Conservation (phyloP, 2,329 filamentous ascomycete species). For the Verticillium dahliae region DNA sequence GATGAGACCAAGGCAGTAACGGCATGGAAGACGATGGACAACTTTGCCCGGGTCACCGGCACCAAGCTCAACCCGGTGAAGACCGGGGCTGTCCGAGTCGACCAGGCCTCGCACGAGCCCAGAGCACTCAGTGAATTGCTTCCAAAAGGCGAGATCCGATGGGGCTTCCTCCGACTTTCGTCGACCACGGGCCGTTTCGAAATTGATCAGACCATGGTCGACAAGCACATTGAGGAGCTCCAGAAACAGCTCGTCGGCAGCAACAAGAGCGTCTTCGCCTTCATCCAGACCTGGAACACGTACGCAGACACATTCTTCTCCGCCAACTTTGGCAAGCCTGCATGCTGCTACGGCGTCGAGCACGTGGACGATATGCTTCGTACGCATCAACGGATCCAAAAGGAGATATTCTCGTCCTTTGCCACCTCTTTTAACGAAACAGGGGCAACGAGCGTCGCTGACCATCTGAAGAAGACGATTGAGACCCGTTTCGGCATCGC, state of each 20-base stretch:
- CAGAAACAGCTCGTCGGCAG: slow-evolving; percentile 47
- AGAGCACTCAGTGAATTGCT: slow-evolving; percentile 25
- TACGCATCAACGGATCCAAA: slow-evolving; percentile 42
- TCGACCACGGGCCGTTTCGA: slow-evolving; percentile 45
- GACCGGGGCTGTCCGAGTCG: slow-evolving; percentile 39
- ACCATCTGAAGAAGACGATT: slow-evolving; percentile 49
- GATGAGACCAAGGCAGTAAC: slow-evolving; percentile 43
- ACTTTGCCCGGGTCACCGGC: slow-evolving; percentile 49
- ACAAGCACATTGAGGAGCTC: slow-evolving; percentile 53
- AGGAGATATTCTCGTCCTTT: slow-evolving; percentile 34
- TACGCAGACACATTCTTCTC: slow-evolving; percentile 46
- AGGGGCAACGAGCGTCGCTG: slow-evolving; percentile 35
- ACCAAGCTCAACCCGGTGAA: slow-evolving; percentile 47
- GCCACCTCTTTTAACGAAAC: slow-evolving; percentile 13
- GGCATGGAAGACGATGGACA: slow-evolving; percentile 52
- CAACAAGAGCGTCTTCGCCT: slow-evolving; percentile 41
- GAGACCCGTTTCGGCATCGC: slow-evolving; percentile 40
- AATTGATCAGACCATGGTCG: slow-evolving; percentile 53
- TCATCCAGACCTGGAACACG: slow-evolving; percentile 43
- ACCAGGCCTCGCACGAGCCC: slow-evolving; percentile 11
- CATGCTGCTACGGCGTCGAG: slow-evolving; percentile 43
- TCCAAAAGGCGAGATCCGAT: slow-evolving; percentile 41
- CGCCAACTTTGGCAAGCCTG: slow-evolving; percentile 44
- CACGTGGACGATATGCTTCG: slow-evolving; percentile 46
- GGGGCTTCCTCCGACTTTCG: slow-evolving; percentile 52